Percentiles rank a stretch among this genome's conserved stretches.
Conservation (phyloP, 176 grass and related monocot species). For the Oryza officinalis region DNA sequence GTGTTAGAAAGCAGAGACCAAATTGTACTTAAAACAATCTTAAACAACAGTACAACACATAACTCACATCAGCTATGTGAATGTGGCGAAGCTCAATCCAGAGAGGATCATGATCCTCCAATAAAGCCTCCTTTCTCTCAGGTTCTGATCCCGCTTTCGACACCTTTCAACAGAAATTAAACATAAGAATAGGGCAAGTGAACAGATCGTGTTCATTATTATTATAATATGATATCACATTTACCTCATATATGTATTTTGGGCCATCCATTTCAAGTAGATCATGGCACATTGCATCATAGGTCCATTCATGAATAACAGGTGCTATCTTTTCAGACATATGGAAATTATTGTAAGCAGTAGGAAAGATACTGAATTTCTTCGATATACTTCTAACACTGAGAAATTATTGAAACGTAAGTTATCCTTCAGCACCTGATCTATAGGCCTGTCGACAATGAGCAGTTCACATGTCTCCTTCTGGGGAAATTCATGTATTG, state of each 20-base stretch:
- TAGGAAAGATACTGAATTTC: slow-evolving; percentile 12
- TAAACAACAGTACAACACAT: slow-evolving; percentile 24
- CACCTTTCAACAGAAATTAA: slow-evolving; percentile 61
- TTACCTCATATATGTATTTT: slow-evolving; percentile 93
- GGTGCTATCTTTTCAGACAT: slow-evolving; percentile 86
- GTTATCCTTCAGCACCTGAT: slow-evolving; percentile 70
- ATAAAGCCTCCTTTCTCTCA: slow-evolving; percentile 82
- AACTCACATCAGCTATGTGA: slow-evolving; percentile 98
- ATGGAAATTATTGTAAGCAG: slow-evolving; percentile 40
- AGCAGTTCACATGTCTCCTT: slow-evolving; percentile 97
- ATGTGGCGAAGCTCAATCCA: slow-evolving; percentile 91
- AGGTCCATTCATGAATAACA: slow-evolving; percentile 99
- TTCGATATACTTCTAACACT: slow-evolving; percentile 3
- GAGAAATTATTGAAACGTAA: background rate
- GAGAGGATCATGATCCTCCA: slow-evolving; percentile 93
- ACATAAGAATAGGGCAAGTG: slow-evolving; percentile 17
- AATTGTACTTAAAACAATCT: background rate
- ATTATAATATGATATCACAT: slow-evolving; percentile 13
- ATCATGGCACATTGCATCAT: slow-evolving; percentile 96
- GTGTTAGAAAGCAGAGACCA: slow-evolving; percentile 33
- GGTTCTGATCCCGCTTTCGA: slow-evolving; percentile 56
- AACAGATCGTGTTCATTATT: slow-evolving; percentile 10
- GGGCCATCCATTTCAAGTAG: slow-evolving; percentile 90
- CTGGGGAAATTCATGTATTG: slow-evolving; percentile 90
- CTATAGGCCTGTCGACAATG: slow-evolving; percentile 79